phyloP scores from a whole-genome alignment of 768 basidiomycete species.

The Phaeotremella skinneri region DNA sequence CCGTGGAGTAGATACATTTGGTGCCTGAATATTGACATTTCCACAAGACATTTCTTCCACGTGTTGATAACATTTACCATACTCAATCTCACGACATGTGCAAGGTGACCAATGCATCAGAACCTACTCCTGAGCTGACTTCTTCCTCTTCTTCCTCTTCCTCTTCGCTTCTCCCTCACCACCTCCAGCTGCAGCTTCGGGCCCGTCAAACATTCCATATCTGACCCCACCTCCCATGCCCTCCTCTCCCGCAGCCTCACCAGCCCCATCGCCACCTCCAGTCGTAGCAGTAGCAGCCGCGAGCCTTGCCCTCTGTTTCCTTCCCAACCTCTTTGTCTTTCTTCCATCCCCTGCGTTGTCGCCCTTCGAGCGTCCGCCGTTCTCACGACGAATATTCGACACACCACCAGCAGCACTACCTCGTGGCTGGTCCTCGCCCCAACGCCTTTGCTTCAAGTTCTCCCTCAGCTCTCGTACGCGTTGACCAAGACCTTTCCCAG shows the following conservation, averaged over 20 bases:
- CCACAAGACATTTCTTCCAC: constrained; percentile 21
- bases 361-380: background rate
- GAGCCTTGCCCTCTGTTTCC: background rate
- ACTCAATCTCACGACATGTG: constrained; percentile 21
- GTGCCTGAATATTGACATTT: constrained; percentile 5
- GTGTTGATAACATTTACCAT: constrained; percentile 1
- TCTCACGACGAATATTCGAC: background rate
- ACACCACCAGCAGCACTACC: background rate
- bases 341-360: background rate
- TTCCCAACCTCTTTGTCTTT: constrained; percentile 4
- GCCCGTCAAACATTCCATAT: background rate
- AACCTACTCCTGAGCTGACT: constrained; percentile 3
- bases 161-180: constrained; percentile 21
- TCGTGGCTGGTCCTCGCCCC: constrained; percentile 55
- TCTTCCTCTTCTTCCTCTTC: constrained; percentile 33
- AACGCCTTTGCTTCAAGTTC: constrained; percentile 55
- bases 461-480: constrained; percentile 71
- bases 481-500: constrained; percentile 57
- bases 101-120: constrained; percentile 7
- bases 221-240: background rate
- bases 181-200: background rate
- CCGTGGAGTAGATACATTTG: background rate
- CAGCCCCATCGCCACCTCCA: background rate
- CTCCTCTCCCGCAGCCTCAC: constrained; percentile 4
- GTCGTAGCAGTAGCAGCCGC: constrained; percentile 1